Evolutionary conservation across 495 filamentous ascomycete genomes (phyloP).

Genomic region (Emericellopsis terricola): DNA sequence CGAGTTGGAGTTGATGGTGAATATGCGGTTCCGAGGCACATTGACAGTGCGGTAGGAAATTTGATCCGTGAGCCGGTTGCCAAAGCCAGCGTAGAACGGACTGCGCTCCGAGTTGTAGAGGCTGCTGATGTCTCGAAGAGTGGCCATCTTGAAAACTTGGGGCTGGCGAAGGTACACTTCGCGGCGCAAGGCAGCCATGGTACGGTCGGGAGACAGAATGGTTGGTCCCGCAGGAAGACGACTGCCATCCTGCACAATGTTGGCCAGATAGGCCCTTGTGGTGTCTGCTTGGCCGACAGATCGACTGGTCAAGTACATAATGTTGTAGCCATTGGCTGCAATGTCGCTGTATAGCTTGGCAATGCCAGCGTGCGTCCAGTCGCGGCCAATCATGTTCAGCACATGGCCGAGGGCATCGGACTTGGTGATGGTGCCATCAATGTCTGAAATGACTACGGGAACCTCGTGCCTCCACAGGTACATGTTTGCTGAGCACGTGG

Average conservation of each 20-base stretch:
- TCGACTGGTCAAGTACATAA: constrained; percentile 92
- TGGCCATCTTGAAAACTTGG: constrained; percentile 99
- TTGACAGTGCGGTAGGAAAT: constrained; percentile 91
- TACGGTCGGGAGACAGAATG: constrained; percentile 87
- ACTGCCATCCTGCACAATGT: constrained; percentile 76
- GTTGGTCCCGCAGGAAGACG: constrained; percentile 76
- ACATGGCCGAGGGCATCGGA: constrained; percentile 97
- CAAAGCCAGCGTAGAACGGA: constrained; percentile 94
- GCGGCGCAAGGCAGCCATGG: constrained; percentile 82
- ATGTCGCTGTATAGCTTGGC: constrained; percentile 97
- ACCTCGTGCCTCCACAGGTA: constrained; percentile 79
- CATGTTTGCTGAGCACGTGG: constrained; percentile 82
- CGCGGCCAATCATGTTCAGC: constrained; percentile 89
- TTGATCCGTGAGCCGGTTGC: constrained; percentile 90
- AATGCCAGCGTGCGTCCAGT: constrained; percentile 95
- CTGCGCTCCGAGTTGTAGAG: constrained; percentile 64
- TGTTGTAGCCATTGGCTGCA: constrained; percentile 89
- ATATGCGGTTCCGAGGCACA: constrained; percentile 83
- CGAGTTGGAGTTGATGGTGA: constrained; percentile 97
- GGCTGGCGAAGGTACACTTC: constrained; percentile 94
- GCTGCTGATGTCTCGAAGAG: constrained; percentile 77
- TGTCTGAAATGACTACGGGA: constrained; percentile 94
- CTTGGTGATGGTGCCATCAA: constrained; percentile 98
- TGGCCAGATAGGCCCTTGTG: constrained; percentile 78
- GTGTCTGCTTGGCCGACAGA: constrained; percentile 87